These are phyloP conservation scores for Chaetoscypha palmicola DNA, from an alignment of 2,329 filamentous ascomycete species.

Conservation along the genomic window DNA sequence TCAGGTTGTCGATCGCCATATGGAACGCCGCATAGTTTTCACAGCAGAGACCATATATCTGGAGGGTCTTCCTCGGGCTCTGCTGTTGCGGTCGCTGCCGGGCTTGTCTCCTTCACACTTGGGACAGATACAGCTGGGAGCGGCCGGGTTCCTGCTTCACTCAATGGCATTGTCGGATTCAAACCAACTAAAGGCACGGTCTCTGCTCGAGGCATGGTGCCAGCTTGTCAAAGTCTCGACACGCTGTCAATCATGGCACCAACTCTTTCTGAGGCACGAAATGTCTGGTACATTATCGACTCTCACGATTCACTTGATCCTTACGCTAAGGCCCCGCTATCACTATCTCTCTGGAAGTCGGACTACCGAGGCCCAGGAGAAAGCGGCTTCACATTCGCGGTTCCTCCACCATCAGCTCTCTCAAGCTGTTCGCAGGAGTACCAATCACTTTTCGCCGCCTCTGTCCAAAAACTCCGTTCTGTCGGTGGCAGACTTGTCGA, in stretches of 20 bases:
- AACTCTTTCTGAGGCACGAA: conserved; percentile 40
- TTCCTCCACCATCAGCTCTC: conserved; percentile 37
- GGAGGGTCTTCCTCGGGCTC: conserved; percentile 49
- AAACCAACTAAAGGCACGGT: conserved; percentile 44
- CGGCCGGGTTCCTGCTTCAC: conserved; percentile 41
- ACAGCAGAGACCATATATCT: conserved; percentile 42
- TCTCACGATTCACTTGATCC: conserved; percentile 40
- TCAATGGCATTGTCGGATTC: conserved; percentile 43
- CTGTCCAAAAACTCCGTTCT: conserved; percentile 32
- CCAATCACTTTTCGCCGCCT: conserved; percentile 33
- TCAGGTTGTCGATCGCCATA: conserved; percentile 52
- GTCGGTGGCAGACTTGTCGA: conserved; percentile 34
- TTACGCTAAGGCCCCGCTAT: conserved; percentile 37
- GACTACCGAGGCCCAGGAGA: conserved; percentile 24
- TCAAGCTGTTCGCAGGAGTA: conserved; percentile 38
- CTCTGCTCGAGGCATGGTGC: conserved; percentile 40
- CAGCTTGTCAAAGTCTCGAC: conserved; percentile 47
- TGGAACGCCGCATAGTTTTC: conserved; percentile 48
- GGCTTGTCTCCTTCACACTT: conserved; percentile 45
- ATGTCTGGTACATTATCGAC: conserved; percentile 42
- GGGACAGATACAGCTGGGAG: conserved; percentile 48
- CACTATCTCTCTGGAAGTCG: conserved; percentile 24
- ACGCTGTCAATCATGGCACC: conserved; percentile 43
- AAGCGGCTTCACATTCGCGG: conserved; percentile 41
- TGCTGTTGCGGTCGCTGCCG: conserved; percentile 44